Evolutionary conservation across 2,329 filamentous ascomycete genomes (phyloP).

Genomic region (Alternaria postmessia): DNA sequence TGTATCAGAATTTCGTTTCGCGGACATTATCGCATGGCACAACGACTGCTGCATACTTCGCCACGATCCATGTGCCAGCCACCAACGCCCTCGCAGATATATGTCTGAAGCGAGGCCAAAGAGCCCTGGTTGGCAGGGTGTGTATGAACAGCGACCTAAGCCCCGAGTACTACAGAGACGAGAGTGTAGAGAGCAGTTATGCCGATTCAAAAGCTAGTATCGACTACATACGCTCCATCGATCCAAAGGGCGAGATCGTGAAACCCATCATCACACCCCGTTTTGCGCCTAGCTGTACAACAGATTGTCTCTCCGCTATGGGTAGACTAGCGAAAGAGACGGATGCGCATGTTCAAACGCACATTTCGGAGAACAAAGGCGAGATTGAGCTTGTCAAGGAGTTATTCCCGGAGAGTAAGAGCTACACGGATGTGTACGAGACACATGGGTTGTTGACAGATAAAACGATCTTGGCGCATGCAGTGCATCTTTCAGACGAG

Average conservation of each 20-base stretch:
- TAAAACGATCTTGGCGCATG: conserved; percentile 85
- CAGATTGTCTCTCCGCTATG: conserved; percentile 66
- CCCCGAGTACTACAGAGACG: conserved; percentile 82
- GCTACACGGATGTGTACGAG: conserved; percentile 85
- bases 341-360: conserved; percentile 80
- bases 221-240: conserved; percentile 69
- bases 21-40: conserved; percentile 89
- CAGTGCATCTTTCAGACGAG: conserved; percentile 73
- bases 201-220: conserved; percentile 54
- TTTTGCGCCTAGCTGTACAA: conserved; percentile 66
- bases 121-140: conserved; percentile 90
- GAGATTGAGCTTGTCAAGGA: conserved; percentile 76
- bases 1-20: conserved; percentile 80
- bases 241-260: conserved; percentile 71
- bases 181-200: conserved; percentile 68
- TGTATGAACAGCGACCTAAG: conserved; percentile 84
- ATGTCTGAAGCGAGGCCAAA: conserved; percentile 80
- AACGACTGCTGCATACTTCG: conserved; percentile 93
- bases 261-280: conserved; percentile 80
- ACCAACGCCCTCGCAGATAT: conserved; percentile 92
- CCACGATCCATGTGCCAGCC: conserved; percentile 82
- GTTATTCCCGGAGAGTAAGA: conserved; percentile 70
- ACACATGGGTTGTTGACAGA: conserved; percentile 70
- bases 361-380: conserved; percentile 81
- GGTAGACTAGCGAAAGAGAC: conserved; percentile 70